These are phyloP conservation scores for Eucalyptus erythrocorys DNA, from an alignment of 345 rosid species.

Conservation along the genomic window DNA sequence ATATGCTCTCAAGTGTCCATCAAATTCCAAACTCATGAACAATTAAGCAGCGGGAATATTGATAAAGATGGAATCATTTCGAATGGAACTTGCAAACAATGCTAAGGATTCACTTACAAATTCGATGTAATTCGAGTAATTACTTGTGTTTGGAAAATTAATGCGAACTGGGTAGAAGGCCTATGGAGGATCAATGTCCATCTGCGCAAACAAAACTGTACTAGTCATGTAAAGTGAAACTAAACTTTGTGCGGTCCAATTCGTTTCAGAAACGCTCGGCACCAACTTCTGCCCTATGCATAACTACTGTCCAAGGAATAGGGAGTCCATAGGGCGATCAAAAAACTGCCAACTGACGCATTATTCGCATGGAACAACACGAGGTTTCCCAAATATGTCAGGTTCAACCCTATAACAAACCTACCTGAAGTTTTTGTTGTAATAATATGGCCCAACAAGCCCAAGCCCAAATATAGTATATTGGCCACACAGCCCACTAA, in stretches of 20 bases:
- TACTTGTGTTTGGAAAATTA: background rate
- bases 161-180: background rate
- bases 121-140: background rate
- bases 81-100: background rate
- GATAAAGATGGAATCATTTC: background rate
- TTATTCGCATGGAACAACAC: background rate
- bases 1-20: conserved; percentile 10
- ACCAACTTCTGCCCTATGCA: background rate
- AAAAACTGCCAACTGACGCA: conserved; percentile 7
- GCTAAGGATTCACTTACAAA: background rate
- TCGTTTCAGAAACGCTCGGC: background rate
- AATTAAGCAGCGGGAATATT: background rate
- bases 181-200: background rate
- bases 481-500: no score
- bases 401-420: background rate
- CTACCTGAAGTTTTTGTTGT: background rate
- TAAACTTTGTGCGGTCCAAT: background rate
- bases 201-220: background rate
- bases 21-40: conserved; percentile 3
- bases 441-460: no score
- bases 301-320: conserved; percentile 3
- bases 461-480: no score
- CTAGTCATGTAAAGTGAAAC: background rate
- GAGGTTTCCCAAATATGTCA: conserved; percentile 1
- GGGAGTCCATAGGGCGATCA: conserved; percentile 1